Percentiles rank a stretch among this genome's conserved stretches.
Evolutionary conservation across 306 rosid species (phyloP).

Genomic region (Vigna reflexopilosa): DNA sequence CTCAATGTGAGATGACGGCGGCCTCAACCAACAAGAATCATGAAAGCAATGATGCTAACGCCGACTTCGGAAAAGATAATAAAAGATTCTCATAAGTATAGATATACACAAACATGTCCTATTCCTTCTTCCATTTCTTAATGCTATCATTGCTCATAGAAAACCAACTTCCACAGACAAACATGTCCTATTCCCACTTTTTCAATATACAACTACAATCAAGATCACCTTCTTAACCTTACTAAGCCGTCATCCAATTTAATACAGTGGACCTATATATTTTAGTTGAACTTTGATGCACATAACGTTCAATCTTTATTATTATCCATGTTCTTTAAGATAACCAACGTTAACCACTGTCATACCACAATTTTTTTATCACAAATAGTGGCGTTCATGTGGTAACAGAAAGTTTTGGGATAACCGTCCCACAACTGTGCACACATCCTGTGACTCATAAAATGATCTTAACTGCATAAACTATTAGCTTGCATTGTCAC

Average conservation of each 20-base stretch:
- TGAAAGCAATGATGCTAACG: not conserved
- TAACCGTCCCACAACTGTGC: constrained; percentile 48
- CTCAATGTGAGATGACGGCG: not conserved
- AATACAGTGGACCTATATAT: not conserved
- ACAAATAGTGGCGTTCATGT: constrained; percentile 34
- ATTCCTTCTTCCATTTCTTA: not conserved
- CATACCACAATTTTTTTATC: not conserved
- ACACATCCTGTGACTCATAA: constrained; percentile 37
- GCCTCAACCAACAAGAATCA: not conserved
- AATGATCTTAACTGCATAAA: constrained; percentile 18
- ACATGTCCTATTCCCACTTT: not conserved
- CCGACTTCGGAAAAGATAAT: not conserved
- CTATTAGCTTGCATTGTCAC: constrained; percentile 12
- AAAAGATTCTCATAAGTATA: not conserved
- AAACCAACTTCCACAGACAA: not conserved
- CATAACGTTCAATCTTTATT: not conserved
- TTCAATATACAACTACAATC: not conserved
- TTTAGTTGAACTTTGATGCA: constrained; percentile 14
- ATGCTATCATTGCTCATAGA: not conserved
- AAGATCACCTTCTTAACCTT: not conserved
- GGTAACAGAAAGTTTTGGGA: not conserved
- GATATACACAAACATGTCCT: not conserved
- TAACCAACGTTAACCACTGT: constrained; percentile 18
- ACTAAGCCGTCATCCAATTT: constrained; percentile 21
- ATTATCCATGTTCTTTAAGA: not conserved